A percentile compares a stretch with the other conserved stretches of the same genome.
Evolutionary conservation across 2,329 filamentous ascomycete genomes (phyloP).

Genomic region (Lasiodiplodia gonubiensis): DNA sequence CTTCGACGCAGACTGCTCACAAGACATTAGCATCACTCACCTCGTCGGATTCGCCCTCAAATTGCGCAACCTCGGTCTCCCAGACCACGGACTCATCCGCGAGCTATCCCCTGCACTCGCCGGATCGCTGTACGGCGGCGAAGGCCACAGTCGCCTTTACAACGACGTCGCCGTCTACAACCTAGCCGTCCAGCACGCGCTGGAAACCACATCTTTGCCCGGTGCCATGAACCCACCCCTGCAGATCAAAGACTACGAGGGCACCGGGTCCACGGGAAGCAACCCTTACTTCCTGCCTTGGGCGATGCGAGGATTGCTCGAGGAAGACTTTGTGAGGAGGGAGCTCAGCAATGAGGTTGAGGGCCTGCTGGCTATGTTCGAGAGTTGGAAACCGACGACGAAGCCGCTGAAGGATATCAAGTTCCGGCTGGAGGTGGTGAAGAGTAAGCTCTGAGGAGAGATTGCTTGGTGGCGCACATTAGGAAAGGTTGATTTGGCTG

Average conservation of each 20-base stretch:
- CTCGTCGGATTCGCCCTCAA: conserved; percentile 93
- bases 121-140: conserved; percentile 87
- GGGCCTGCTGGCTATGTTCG: conserved; percentile 83
- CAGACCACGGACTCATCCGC: conserved; percentile 90
- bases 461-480: not conserved
- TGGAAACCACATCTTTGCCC: conserved; percentile 53
- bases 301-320: conserved; percentile 90
- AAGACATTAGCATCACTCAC: conserved; percentile 66
- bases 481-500: not conserved
- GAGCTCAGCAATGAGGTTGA: conserved; percentile 78
- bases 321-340: conserved; percentile 87
- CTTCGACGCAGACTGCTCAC: not conserved
- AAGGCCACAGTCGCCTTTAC: conserved; percentile 92
- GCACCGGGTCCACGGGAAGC: conserved; percentile 47
- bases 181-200: conserved; percentile 54
- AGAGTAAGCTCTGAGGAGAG: conserved; percentile 70
- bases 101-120: conserved; percentile 88
- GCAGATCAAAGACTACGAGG: conserved; percentile 42
- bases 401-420: conserved; percentile 96
- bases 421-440: conserved; percentile 87
- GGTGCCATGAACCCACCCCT: conserved; percentile 35
- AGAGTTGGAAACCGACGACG: conserved; percentile 87
- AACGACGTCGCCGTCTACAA: conserved; percentile 87
- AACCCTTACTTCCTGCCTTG: conserved; percentile 94
- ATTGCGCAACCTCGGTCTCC: conserved; percentile 87